These are phyloP conservation scores for Phytopythium montanum DNA, from an alignment of 352 stramenopile species.

Conservation along the genomic window DNA sequence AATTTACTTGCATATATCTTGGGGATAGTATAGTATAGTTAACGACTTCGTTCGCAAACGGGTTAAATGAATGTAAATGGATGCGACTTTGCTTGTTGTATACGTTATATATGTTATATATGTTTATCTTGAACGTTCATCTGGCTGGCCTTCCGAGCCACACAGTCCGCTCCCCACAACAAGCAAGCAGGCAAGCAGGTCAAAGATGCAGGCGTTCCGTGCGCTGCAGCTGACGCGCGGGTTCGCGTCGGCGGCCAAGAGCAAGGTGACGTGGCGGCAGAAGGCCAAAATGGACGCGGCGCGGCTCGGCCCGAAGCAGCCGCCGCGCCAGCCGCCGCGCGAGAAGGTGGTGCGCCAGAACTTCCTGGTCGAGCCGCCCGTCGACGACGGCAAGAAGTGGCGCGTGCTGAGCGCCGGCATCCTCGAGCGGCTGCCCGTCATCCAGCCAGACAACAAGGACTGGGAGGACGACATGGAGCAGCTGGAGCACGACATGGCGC, in stretches of 20 bases:
- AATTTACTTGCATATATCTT: too few relatives aligned
- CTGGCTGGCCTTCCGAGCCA: too few relatives aligned
- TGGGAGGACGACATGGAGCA: conserved; percentile 74
- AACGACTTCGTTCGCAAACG: too few relatives aligned
- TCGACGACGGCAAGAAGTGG: conserved; percentile 83
- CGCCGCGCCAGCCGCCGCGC: conserved; percentile 45
- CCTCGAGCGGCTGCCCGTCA: conserved; percentile 67
- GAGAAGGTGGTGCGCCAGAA: conserved; percentile 51
- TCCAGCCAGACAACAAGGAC: conserved; percentile 69
- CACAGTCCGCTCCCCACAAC: too few relatives aligned
- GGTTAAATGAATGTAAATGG: too few relatives aligned
- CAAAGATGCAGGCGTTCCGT: conserved; percentile 46
- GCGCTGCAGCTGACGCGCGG: conserved; percentile 32
- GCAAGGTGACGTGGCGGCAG: conserved; percentile 60
- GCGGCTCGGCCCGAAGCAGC: conserved; percentile 26
- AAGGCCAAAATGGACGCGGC: conserved; percentile 55
- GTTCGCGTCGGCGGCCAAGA: conserved; percentile 49
- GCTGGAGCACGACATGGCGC: conserved; percentile 72
- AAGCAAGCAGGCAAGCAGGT: background rate
- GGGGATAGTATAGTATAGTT: too few relatives aligned
- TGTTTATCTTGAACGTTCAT: too few relatives aligned
- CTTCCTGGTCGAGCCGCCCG: conserved; percentile 42
- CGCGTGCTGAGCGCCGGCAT: conserved; percentile 67
- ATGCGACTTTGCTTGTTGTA: too few relatives aligned
- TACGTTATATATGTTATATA: too few relatives aligned